Evolutionary conservation across 148 eudicot species (phyloP), one percentile per base, ranked within the genome.

Genomic region (Selenicereus undatus): DNA sequence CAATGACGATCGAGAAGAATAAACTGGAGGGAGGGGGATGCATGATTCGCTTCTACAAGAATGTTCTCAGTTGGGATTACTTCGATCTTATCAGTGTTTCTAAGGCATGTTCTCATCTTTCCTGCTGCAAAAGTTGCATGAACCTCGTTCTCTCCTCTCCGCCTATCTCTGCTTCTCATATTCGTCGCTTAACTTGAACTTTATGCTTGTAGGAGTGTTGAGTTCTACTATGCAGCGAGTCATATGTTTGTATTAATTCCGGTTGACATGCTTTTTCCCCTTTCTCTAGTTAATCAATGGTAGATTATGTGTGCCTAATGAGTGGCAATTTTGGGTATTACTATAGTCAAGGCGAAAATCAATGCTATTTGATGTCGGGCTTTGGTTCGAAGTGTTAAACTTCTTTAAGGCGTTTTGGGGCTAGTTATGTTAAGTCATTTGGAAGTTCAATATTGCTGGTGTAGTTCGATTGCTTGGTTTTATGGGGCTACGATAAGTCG

Each of bases 61-160:
- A 89, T 42, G 97, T 93, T 50, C 98, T 95, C 66, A 81, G 91
- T 35, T 95, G 98, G 97, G 94, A 93, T 87, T 93, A 95, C 82
- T 84, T 90, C 24, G 90, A 86, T 64, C 85, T 95, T 75, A 85
- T 85, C 71, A 81, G 81, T 75, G 85, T 87, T 60, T 85, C 87
- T 72, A n/a, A 83, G 75, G 98, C 85, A 85, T 76, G 30, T 81
- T 29, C 35, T 71, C 52, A 48, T 48, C 12, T 48, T 48, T 48
- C 52, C 52, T 12, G 52, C 52, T 48, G 14, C 26, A 17, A 1
- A n/a, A n/a, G 11, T 12, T 52, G 11, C 58, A 52, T 52, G 17
- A 52, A 12, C 16, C 73, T 8, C 6, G 62, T 43, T 70, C 26
- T 48, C 27, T 39, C 0, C 43, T 39, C 43, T 39, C 43, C 5